Conservation (phyloP, 306 rosid genomes). For the Cercis canadensis region DNA sequence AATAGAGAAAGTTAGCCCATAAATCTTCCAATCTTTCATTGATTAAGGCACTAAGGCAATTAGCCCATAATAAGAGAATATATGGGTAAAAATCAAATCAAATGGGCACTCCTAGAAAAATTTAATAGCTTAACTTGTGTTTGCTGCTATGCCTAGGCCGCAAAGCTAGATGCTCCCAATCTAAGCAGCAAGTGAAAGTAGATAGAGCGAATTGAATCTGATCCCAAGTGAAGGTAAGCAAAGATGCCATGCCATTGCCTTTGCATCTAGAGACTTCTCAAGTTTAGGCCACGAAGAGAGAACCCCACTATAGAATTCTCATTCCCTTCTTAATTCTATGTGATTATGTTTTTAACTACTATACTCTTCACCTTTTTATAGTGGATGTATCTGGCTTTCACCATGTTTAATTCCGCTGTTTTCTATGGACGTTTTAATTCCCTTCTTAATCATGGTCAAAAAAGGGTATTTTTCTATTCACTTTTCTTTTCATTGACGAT, state of each 20-base stretch:
- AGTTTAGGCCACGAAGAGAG: slow-evolving; percentile 9
- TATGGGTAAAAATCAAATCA: neutral
- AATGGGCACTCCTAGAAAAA: neutral
- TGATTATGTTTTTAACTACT: neutral
- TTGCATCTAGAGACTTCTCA: slow-evolving; percentile 20
- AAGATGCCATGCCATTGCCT: slow-evolving; percentile 31
- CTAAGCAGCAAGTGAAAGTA: slow-evolving; percentile 23
- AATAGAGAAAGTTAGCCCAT: neutral
- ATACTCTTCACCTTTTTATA: neutral
- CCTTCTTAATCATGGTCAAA: too few species aligned
- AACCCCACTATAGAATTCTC: slow-evolving; percentile 7
- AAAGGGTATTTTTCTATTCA: too few species aligned
- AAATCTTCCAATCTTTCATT: too few species aligned
- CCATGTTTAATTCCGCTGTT: neutral
- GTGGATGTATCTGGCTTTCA: slow-evolving; percentile 9
- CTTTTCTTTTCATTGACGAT: too few species aligned
- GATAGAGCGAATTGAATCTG: slow-evolving; percentile 31
- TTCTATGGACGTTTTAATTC: too few species aligned
- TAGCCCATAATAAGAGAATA: neutral
- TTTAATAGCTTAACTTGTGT: neutral
- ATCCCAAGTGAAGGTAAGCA: slow-evolving; percentile 7
- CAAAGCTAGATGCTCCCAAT: slow-evolving; percentile 21
- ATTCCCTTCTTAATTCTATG: slow-evolving; percentile 28
- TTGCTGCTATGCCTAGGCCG: neutral
- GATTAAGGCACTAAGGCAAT: too few species aligned